Evolutionary conservation across 495 filamentous ascomycete species (phyloP).

Genomic region (Cudoniella acicularis): DNA sequence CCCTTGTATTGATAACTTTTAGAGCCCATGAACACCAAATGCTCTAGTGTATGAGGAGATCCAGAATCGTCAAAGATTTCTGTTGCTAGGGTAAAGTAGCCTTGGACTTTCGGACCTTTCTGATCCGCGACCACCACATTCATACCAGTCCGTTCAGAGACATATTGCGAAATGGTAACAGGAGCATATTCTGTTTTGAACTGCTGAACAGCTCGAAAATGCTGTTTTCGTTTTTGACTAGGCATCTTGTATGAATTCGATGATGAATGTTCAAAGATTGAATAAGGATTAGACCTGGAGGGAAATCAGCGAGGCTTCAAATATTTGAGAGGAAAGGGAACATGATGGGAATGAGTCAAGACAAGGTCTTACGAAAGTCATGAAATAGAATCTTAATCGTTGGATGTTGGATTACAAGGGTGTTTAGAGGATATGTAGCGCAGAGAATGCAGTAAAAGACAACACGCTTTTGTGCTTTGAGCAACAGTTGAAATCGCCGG

Average conservation of each 20-base stretch:
- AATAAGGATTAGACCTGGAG: neutral
- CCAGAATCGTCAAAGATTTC: conserved; percentile 98
- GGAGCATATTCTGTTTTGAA: conserved; percentile 89
- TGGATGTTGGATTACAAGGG: too few relatives aligned
- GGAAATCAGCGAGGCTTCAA: neutral
- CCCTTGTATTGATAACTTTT: conserved; percentile 93
- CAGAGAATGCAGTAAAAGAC: too few relatives aligned
- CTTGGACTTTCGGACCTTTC: conserved; percentile 88
- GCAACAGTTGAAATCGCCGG: too few relatives aligned
- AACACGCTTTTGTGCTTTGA: too few relatives aligned
- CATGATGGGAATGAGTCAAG: neutral
- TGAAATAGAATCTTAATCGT: too few relatives aligned
- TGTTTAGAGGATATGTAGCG: too few relatives aligned
- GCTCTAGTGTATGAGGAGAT: conserved; percentile 92
- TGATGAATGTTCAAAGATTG: conserved; percentile 2
- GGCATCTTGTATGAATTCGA: conserved; percentile 19
- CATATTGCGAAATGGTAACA: conserved; percentile 77
- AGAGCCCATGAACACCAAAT: conserved; percentile 97
- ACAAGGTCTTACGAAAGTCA: neutral
- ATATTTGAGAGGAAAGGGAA: too few relatives aligned
- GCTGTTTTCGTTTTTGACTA: conserved; percentile 24
- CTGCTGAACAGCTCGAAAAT: conserved; percentile 79
- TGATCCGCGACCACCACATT: conserved; percentile 86
- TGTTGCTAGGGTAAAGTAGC: conserved; percentile 92
- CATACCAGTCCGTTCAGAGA: conserved; percentile 84